phyloP scores from a whole-genome alignment of 1,284 basidiomycete species.

The Hortiboletus rubellus region DNA sequence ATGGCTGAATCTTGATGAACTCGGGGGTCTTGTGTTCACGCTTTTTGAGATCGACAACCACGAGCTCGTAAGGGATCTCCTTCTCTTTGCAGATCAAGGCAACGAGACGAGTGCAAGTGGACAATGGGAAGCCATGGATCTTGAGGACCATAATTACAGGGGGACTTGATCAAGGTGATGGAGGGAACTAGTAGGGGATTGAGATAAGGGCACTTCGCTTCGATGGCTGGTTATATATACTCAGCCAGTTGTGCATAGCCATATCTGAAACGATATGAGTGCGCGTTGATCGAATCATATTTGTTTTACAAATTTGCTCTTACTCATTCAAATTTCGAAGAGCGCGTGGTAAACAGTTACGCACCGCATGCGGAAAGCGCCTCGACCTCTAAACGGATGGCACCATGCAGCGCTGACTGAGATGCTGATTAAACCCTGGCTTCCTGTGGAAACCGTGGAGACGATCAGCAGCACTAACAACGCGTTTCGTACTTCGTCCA shows the following conservation, averaged over 20 bases:
- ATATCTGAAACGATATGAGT: too few relatives aligned
- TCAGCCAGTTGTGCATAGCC: too few relatives aligned
- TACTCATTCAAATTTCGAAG: too few relatives aligned
- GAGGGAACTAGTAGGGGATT: too few relatives aligned
- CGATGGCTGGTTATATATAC: not conserved
- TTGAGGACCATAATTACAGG: constrained; percentile 48
- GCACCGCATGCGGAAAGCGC: too few relatives aligned
- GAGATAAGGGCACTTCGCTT: not conserved
- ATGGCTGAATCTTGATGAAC: constrained; percentile 55
- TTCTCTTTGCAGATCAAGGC: constrained; percentile 50
- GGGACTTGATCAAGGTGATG: not conserved
- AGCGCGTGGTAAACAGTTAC: too few relatives aligned
- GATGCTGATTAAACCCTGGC: constrained; percentile 7
- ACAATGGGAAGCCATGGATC: constrained; percentile 43
- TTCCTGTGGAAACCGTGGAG: not conserved
- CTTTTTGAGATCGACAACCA: constrained; percentile 43
- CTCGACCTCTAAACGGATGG: too few relatives aligned
- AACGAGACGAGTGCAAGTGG: constrained; percentile 51
- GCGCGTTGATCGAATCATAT: too few relatives aligned
- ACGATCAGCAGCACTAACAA: too few relatives aligned
- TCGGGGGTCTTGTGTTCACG: constrained; percentile 49
- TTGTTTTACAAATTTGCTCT: too few relatives aligned
- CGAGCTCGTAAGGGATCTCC: constrained; percentile 49
- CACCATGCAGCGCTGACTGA: constrained; percentile 3
- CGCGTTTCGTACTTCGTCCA: too few relatives aligned